phyloP scores from a whole-genome alignment of 495 filamentous ascomycete genomes.

The Trichocladium uniseriatum region DNA sequence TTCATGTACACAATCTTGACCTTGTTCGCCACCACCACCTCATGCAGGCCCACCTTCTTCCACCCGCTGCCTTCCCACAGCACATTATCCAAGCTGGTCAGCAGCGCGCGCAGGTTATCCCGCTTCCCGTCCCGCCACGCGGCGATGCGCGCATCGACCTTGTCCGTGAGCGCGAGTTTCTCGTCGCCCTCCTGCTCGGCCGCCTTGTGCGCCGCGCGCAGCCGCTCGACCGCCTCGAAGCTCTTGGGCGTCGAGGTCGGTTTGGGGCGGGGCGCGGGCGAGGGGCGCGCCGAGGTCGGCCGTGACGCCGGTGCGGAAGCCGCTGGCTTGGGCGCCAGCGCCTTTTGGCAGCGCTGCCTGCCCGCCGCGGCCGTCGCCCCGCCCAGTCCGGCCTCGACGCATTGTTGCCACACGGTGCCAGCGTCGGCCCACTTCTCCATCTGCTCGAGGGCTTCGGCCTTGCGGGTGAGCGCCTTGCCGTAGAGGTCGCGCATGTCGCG shows the following conservation, averaged over 20 bases:
- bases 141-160: conserved; percentile 65
- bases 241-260: conserved; percentile 26
- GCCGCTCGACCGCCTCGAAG: conserved; percentile 60
- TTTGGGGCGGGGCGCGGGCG: conserved; percentile 24
- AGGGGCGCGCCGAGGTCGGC: not conserved
- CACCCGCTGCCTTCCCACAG: conserved; percentile 88
- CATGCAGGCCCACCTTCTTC: conserved; percentile 93
- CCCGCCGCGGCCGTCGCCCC: conserved; percentile 76
- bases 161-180: conserved; percentile 79
- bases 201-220: conserved; percentile 73
- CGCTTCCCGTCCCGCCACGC: conserved; percentile 82
- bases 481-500: conserved; percentile 91
- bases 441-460: conserved; percentile 91
- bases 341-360: conserved; percentile 83
- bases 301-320: conserved; percentile 18
- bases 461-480: conserved; percentile 84
- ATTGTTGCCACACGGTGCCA: conserved; percentile 64
- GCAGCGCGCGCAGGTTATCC: conserved; percentile 80
- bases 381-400: conserved; percentile 75
- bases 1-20: conserved; percentile 99
- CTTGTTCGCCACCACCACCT: conserved; percentile 79
- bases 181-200: conserved; percentile 82
- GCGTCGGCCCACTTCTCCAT: conserved; percentile 91
- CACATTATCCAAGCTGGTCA: conserved; percentile 81
- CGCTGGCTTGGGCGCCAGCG: conserved; percentile 51